Conservation (phyloP, 2,329 filamentous ascomycete genomes). For the Arthrobotrys iridis region DNA sequence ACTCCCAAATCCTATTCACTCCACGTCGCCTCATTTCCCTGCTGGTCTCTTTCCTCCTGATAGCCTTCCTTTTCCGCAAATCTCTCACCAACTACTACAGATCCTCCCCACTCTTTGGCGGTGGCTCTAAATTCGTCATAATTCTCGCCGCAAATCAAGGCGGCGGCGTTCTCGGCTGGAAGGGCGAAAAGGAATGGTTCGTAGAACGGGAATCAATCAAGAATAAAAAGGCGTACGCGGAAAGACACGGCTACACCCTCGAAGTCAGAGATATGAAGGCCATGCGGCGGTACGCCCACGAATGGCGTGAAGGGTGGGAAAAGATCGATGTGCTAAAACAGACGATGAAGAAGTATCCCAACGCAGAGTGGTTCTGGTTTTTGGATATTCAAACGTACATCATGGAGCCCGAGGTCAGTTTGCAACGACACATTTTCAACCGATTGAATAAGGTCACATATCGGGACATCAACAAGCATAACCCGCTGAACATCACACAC, state of each 20-base stretch:
- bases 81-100: slow-evolving; percentile 23
- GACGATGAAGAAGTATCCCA: slow-evolving; percentile 88
- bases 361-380: slow-evolving; percentile 99
- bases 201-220: slow-evolving; percentile 95
- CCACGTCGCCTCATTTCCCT: slow-evolving; percentile 44
- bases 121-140: slow-evolving; percentile 90
- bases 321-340: slow-evolving; percentile 94
- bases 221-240: slow-evolving; percentile 91
- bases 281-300: slow-evolving; percentile 97
- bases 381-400: slow-evolving; percentile 96
- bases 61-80: slow-evolving; percentile 35
- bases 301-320: slow-evolving; percentile 98
- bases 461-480: slow-evolving; percentile 95
- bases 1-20: slow-evolving; percentile 18
- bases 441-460: slow-evolving; percentile 78
- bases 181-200: slow-evolving; percentile 95
- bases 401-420: slow-evolving; percentile 92
- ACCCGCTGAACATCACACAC: slow-evolving; percentile 91
- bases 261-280: slow-evolving; percentile 99
- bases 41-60: slow-evolving; percentile 33
- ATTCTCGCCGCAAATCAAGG: slow-evolving; percentile 93
- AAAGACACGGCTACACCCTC: slow-evolving; percentile 90
- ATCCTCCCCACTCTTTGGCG: slow-evolving; percentile 68
- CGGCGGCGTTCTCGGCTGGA: slow-evolving; percentile 99
- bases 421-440: slow-evolving; percentile 91